Conservation (phyloP, 148 eudicot genomes). For the Chenopodium berlandieri region DNA sequence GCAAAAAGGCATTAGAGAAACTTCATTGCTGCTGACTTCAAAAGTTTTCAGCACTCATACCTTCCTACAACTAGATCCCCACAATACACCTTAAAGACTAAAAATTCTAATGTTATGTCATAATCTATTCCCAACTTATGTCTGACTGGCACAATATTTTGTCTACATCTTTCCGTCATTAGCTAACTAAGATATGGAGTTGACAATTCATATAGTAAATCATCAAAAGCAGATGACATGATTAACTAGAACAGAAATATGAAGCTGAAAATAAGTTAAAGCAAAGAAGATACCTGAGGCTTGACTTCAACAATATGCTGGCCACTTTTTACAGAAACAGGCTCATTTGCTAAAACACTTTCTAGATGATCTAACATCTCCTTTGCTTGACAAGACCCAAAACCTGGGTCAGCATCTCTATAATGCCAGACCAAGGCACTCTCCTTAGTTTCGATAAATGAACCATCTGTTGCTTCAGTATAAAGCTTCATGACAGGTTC, state of each 20-base stretch:
- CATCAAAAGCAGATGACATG: not conserved
- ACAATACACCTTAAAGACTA: not conserved
- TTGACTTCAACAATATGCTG: constrained; percentile 28
- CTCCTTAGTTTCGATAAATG: constrained; percentile 22
- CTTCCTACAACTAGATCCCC: not conserved
- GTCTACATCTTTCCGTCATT: not conserved
- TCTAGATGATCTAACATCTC: constrained; percentile 36
- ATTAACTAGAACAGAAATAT: not conserved
- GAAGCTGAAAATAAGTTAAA: not conserved
- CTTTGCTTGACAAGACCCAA: constrained; percentile 30
- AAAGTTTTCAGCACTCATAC: not conserved
- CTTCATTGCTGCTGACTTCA: not conserved
- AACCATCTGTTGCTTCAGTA: constrained; percentile 31
- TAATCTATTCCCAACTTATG: not conserved
- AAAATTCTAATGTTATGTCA: not conserved
- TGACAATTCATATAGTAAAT: not conserved
- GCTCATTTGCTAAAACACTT: constrained; percentile 38
- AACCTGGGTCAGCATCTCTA: constrained; percentile 28
- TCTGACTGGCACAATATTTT: not conserved
- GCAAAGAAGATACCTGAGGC: constrained; percentile 22
- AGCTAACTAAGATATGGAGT: not conserved
- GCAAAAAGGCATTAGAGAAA: not conserved
- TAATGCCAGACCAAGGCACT: constrained; percentile 32
- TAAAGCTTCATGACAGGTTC: constrained; percentile 35
- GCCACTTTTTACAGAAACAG: constrained; percentile 32